A percentile compares a stretch with the other conserved stretches of the same genome.
These are phyloP conservation scores for Entomortierella lignicola DNA, from an alignment of 192 early-diverging fungal genomes.

Conservation along the genomic window DNA sequence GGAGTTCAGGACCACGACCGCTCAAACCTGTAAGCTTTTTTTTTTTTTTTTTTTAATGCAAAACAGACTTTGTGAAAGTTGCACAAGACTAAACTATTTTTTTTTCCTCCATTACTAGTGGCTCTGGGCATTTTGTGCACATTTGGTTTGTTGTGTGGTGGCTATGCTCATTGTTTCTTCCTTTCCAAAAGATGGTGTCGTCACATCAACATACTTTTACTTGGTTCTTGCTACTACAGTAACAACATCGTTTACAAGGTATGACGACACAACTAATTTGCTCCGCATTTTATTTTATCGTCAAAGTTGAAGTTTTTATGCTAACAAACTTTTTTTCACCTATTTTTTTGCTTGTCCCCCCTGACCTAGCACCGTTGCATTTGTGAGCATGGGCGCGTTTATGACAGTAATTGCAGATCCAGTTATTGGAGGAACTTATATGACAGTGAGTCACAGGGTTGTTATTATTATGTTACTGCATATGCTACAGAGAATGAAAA, in stretches of 20 bases:
- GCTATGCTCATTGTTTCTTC: conserved; percentile 86
- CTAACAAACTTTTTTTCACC: neutral
- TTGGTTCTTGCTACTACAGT: conserved; percentile 85
- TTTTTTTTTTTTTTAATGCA: neutral
- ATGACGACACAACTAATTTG: conserved; percentile 25
- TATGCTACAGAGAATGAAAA: neutral
- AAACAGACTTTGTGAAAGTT: neutral
- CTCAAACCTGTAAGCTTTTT: conserved; percentile 77
- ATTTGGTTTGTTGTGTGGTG: conserved; percentile 79
- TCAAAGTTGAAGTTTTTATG: neutral
- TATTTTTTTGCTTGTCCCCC: neutral
- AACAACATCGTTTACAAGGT: conserved; percentile 85
- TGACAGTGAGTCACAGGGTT: conserved; percentile 52
- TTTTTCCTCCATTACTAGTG: conserved; percentile 64
- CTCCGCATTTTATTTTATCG: neutral
- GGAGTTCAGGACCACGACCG: conserved; percentile 88
- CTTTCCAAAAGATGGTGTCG: conserved; percentile 78
- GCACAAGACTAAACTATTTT: neutral
- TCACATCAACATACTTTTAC: conserved; percentile 76
- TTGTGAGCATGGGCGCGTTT: conserved; percentile 95
- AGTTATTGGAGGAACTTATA: conserved; percentile 89
- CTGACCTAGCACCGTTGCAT: conserved; percentile 1
- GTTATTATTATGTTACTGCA: neutral
- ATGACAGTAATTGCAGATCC: conserved; percentile 97
- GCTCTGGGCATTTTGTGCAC: conserved; percentile 89